These are phyloP conservation scores for Kurtzmaniella quercitrusa DNA, from an alignment of 1,139 yeast genomes.

Conservation along the genomic window DNA sequence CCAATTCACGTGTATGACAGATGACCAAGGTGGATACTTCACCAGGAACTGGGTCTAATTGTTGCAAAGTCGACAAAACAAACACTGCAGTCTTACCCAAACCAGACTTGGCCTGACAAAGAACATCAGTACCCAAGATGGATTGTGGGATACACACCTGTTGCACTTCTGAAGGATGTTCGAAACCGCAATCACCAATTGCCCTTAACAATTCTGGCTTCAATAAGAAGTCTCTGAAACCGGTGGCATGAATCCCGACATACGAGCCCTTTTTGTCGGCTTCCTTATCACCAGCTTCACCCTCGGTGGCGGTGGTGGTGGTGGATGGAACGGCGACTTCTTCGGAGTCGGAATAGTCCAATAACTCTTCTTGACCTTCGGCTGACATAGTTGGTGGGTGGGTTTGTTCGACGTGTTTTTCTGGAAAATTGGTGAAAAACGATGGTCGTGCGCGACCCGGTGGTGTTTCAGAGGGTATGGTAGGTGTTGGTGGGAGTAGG, in stretches of 20 bases:
- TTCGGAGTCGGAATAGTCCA: conserved; percentile 97
- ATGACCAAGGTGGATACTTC: conserved; percentile 91
- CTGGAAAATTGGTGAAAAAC: conserved; percentile 1
- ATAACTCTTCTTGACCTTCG: conserved; percentile 98
- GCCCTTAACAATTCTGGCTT: conserved; percentile 97
- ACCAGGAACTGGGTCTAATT: conserved; percentile 96
- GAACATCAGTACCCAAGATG: conserved; percentile 93
- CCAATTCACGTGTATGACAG: conserved; percentile 98
- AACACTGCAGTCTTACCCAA: conserved; percentile 98
- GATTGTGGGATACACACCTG: conserved; percentile 99
- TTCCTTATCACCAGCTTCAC: conserved; percentile 45
- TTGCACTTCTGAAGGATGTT: conserved; percentile 99
- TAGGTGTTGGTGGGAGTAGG: too few relatives aligned
- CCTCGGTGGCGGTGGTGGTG: conserved; percentile 46
- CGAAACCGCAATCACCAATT: conserved; percentile 98
- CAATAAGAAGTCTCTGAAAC: conserved; percentile 94
- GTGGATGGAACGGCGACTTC: conserved; percentile 81
- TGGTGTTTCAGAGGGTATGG: too few relatives aligned
- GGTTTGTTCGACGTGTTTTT: conserved; percentile 5
- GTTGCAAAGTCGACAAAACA: conserved; percentile 93
- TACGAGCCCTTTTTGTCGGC: conserved; percentile 94
- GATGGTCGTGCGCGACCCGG: not conserved
- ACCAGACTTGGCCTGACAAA: conserved; percentile 99
- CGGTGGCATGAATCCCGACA: conserved; percentile 97
- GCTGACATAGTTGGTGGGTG: conserved; percentile 50